A percentile compares a stretch with the other conserved stretches of the same genome.
phyloP scores from a whole-genome alignment of 768 basidiomycete genomes.

The Russula griseocarnosa region DNA sequence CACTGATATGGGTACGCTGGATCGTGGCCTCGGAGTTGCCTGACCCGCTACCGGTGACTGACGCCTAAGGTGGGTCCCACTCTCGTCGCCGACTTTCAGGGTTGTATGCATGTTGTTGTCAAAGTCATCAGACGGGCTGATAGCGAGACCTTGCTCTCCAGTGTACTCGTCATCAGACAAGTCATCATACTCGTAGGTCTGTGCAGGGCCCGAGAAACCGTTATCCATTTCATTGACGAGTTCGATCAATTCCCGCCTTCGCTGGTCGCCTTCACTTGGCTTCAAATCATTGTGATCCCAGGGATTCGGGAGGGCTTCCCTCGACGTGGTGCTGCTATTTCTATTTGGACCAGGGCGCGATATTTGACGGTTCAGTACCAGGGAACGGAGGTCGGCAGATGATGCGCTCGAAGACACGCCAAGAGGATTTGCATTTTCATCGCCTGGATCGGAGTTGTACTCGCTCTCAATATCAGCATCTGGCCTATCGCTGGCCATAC shows the following conservation, averaged over 20 bases:
- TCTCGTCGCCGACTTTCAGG: not conserved
- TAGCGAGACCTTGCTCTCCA: slow-evolving; percentile 35
- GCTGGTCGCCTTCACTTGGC: slow-evolving; percentile 12
- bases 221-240: slow-evolving; percentile 23
- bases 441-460: slow-evolving; percentile 1
- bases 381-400: slow-evolving; percentile 11
- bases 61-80: not conserved
- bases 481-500: not conserved
- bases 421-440: slow-evolving; percentile 13
- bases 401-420: slow-evolving; percentile 15
- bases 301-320: slow-evolving; percentile 16
- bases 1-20: not conserved
- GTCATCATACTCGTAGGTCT: slow-evolving; percentile 9
- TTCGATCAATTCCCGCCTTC: slow-evolving; percentile 22
- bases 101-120: not conserved
- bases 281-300: slow-evolving; percentile 5
- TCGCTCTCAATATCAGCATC: slow-evolving; percentile 10
- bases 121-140: slow-evolving; percentile 25
- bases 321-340: slow-evolving; percentile 7
- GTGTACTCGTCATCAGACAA: slow-evolving; percentile 18
- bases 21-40: slow-evolving; percentile 8
- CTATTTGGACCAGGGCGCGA: not conserved
- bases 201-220: slow-evolving; percentile 5
- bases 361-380: slow-evolving; percentile 17
- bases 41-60: not conserved